phyloP scores from a whole-genome alignment of 768 basidiomycete species.

The Mycena galopus region DNA sequence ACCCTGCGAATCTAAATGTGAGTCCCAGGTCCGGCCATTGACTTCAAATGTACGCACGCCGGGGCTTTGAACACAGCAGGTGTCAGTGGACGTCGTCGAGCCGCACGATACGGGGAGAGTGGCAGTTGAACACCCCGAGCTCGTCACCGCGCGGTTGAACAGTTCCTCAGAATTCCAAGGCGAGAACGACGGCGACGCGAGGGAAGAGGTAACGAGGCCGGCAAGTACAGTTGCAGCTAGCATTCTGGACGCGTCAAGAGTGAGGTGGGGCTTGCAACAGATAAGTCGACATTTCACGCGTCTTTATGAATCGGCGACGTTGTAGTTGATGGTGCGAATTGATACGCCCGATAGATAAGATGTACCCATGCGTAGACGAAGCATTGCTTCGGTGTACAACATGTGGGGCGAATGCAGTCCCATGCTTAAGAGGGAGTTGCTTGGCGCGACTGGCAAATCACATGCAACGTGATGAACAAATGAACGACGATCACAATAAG shows the following conservation, averaged over 20 bases:
- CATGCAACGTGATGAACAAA: neutral
- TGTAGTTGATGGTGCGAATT: neutral
- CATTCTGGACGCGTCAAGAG: constrained; percentile 8
- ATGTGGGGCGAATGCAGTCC: neutral
- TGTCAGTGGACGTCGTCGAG: constrained; percentile 58
- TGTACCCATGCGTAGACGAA: neutral
- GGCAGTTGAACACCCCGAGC: constrained; percentile 69
- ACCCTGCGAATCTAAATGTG: constrained; percentile 57
- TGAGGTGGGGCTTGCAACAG: neutral
- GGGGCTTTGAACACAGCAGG: constrained; percentile 77
- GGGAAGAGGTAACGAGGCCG: constrained; percentile 17
- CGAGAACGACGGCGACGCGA: constrained; percentile 10
- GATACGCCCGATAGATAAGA: constrained; percentile 21
- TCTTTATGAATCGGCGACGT: constrained; percentile 10
- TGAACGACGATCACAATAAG: neutral
- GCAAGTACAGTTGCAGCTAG: constrained; percentile 16
- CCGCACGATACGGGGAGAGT: constrained; percentile 67
- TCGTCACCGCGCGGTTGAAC: constrained; percentile 46
- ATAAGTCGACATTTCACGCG: neutral
- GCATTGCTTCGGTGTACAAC: neutral
- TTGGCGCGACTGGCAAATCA: neutral
- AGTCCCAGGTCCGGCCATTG: neutral
- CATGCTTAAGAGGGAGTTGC: neutral
- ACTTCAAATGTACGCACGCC: constrained; percentile 57
- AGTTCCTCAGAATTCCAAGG: constrained; percentile 37